Percentiles rank a stretch among this genome's conserved stretches.
phyloP scores from a whole-genome alignment of 176 grass and related monocot genomes.

The Phoenix roebelenii region DNA sequence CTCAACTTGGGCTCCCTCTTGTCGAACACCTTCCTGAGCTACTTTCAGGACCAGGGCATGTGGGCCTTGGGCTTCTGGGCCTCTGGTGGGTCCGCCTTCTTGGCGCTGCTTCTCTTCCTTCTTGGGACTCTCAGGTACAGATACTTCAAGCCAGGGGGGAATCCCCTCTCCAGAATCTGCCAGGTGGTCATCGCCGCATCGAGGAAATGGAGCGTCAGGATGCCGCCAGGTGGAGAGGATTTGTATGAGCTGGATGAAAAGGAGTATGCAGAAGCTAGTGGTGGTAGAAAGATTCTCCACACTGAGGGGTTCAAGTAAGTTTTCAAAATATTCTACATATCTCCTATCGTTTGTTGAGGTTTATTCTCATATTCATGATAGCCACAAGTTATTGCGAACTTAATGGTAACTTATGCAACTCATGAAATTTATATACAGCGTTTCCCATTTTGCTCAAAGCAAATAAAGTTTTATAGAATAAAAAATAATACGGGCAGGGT shows the following conservation, averaged over 20 bases:
- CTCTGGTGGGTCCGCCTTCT: background rate
- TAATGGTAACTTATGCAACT: too few species aligned
- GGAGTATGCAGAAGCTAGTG: background rate
- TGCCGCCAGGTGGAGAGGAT: background rate
- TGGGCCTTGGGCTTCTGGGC: conserved; percentile 18
- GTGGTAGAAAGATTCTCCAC: conserved; percentile 2
- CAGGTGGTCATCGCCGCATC: conserved; percentile 5
- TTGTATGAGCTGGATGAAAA: background rate
- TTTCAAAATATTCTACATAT: too few species aligned
- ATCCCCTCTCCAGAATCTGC: conserved; percentile 8
- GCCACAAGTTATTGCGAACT: too few species aligned
- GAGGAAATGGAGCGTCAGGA: background rate
- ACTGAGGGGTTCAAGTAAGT: conserved; percentile 2
- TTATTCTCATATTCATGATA: too few species aligned
- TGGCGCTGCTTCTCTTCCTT: conserved; percentile 2
- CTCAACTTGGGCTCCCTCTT: conserved; percentile 14
- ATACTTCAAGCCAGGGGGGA: conserved; percentile 2
- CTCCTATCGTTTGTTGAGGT: too few species aligned
- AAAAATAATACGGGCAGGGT: too few species aligned
- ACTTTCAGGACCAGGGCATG: conserved; percentile 11
- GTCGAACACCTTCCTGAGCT: conserved; percentile 8
- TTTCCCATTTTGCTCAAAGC: too few species aligned
- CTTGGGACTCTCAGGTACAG: conserved; percentile 2
- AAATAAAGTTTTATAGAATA: too few species aligned
- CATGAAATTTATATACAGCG: too few species aligned